These are phyloP conservation scores for Mytilinidion resinicola DNA, from an alignment of 495 filamentous ascomycete genomes.

Conservation along the genomic window DNA sequence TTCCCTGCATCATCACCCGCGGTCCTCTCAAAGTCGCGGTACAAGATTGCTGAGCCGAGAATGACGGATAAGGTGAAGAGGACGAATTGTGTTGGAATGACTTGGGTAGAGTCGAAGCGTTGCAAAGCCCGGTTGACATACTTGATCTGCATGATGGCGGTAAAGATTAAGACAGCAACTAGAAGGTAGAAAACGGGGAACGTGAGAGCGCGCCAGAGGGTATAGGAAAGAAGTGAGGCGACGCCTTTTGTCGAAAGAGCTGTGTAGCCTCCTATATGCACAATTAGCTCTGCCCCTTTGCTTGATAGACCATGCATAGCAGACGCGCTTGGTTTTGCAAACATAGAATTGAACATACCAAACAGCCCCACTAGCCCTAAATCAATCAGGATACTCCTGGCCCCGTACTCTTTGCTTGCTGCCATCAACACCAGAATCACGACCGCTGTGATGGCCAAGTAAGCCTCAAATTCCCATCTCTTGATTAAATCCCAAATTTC, in stretches of 20 bases:
- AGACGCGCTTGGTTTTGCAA: not conserved
- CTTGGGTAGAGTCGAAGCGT: conserved; percentile 91
- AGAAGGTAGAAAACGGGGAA: conserved; percentile 89
- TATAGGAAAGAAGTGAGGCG: conserved; percentile 86
- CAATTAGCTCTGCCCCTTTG: conserved; percentile 26
- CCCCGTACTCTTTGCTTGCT: conserved; percentile 74
- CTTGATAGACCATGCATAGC: not conserved
- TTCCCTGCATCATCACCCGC: conserved; percentile 62
- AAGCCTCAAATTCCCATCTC: conserved; percentile 83
- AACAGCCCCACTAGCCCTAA: conserved; percentile 87
- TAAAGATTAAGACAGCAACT: conserved; percentile 65
- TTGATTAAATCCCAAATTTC: conserved; percentile 88
- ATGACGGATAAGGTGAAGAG: conserved; percentile 94
- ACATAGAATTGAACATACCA: conserved; percentile 50
- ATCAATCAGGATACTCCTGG: conserved; percentile 83
- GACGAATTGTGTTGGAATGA: conserved; percentile 96
- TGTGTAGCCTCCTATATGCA: conserved; percentile 73
- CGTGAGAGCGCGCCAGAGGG: conserved; percentile 75
- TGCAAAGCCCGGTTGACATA: conserved; percentile 94
- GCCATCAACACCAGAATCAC: conserved; percentile 72
- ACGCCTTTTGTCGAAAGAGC: conserved; percentile 94
- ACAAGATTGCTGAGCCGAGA: conserved; percentile 83
- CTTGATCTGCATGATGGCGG: conserved; percentile 89
- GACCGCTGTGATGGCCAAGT: conserved; percentile 65
- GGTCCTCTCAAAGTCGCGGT: conserved; percentile 86